Evolutionary conservation across 192 early-diverging fungal genomes (phyloP), one percentile per base, ranked within the genome.

Genomic region (Phycomyces blakesleeanus): DNA sequence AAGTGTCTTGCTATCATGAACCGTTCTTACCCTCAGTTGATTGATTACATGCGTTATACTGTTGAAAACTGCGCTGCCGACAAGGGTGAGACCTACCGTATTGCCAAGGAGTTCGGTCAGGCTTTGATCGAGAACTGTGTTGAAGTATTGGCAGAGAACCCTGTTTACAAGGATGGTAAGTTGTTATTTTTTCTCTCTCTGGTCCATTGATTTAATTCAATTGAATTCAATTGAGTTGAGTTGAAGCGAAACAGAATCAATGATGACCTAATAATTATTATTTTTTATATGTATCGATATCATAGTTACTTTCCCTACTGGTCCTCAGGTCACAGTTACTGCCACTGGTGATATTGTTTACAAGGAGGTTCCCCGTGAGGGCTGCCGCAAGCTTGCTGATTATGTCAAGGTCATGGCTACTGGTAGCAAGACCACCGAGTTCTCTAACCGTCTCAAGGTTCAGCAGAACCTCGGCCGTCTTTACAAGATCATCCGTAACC

Each of bases 1-100:
- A 86, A 92, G 65, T 89, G 87, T 76, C 82, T 95, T 20, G 90
- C 91, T 69, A 81, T 97, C 66, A 96, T 96, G 89, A 95, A 95
- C 83, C 88, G 93, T 51, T 77, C 91, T 51, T 88, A 92, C 71
- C 85, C 85, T 29, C 77, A 81, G 61, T 70, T 96, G 44, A 78
- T 98, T 68, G 74, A 83, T 54, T 92, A 90, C 78, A 94, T 95
- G 86, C 87, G 88, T 61, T 93, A 96, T 78, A 83, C 88, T 62
- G 86, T 97, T 60, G 83, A 87, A 57, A 88, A 89, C 66, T 86
- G 83, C 61, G 83, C 86, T 70, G 88, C 72, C 40, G 78, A 83
- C 62, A 88, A 87, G 71, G 91, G 90, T 61, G 89, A 91, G 74
- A 91, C 90, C 55, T 93, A 93, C 75, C 83, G 85, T 49, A 78